Base-by-base conservation (phyloP, 495 filamentous ascomycete species). In the Jackrogersella multiformis region DNA sequence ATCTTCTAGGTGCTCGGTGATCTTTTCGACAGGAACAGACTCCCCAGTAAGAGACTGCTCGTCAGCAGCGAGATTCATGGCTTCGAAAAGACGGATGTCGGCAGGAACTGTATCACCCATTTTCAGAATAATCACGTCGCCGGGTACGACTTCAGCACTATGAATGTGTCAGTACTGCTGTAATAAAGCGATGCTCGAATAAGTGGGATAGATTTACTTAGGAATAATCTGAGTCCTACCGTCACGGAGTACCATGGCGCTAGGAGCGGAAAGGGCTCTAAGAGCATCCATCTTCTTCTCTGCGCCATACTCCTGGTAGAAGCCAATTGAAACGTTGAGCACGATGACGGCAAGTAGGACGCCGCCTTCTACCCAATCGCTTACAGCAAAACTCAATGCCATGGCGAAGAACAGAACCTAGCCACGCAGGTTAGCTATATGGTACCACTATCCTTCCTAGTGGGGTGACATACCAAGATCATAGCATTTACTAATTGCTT, bases 271-370 rank as follows among this genome's bases (percentile, higher is more conserved):
- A 6, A 96, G 81, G 26, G 88, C 86, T 35, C 90, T 81, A 10
- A 96, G 82, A 20, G 91, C 90, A 41, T 94, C 87, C 84, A 96
- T 94, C 61, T 90, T 93, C 80, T 94, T 91, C 72, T 94, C 92
- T 21, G 93, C 93, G 54, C 87, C 83, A 72, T 90, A 94, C 72
- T 96, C 92, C 73, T 96, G 92, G 46, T 84, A 86, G 80, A 95
- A 96, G 13, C 87, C 87, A 64, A 89, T 87, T n/a, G 87, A 78
- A 28, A 94, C 89, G 67, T 96, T 96, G 64, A 96, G 79, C 5
- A 90, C 70, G 53, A 96, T 93, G 74, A 96, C 92, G 24, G 86
- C 90, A 4, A 89, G 87, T 16, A 96, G 85, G 18, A 96, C 92
- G 36, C 89, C 90, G 18, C 90, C 93, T 79, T 96, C 92, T 56